Base-by-base conservation (phyloP, 2,329 filamentous ascomycete species). In the Colletotrichum chrysophilum region DNA sequence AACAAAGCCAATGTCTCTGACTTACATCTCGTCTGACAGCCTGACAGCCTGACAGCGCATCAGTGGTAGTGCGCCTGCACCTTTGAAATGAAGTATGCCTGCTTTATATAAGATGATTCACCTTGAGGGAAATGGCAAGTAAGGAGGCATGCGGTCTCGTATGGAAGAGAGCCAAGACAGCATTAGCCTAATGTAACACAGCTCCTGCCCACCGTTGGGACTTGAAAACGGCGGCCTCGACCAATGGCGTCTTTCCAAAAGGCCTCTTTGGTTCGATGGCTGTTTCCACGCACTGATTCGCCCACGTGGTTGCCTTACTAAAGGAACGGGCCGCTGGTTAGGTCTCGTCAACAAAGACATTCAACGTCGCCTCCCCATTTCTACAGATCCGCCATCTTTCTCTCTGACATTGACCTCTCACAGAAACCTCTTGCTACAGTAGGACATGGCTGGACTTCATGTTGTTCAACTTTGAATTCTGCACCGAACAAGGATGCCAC, bases 281-380 rank as follows among this genome's bases (percentile, higher is more conserved):
- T 68, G 70, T 10, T 56, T 73, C 34, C 21, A 60, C n/a, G 26
- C 62, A 65, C 73, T 64, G 69, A 72, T 75, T 75, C 62, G 70
- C 65, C 65, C 70, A 69, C 58, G 28, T 74, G 70, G 65, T 66
- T 74, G 34, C 36, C 48, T 62, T 64, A 66, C 43, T 65, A 73
- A 60, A 52, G 74, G 74, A 74, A 76, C 74, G 70, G 74, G 70
- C 70, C 70, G 74, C 74, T 74, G 30, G 36, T 52, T 52, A 48
- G 65, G 65, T 69, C 58, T 68, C 48, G 30, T 64, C 38, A 32
- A 75, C 56, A 72, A 75, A 69, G 70, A 69, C 64, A 48, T 48
- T 16, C 48, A 65, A 75, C 70, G 64, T 64, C 74, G 62, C 26
- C 64, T 26, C 64, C 55, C 30, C 38, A 18, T 34, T 34, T 38